Base-by-base conservation (phyloP, 371 early-diverging fungal genomes). In the Chytridiales sp. region DNA sequence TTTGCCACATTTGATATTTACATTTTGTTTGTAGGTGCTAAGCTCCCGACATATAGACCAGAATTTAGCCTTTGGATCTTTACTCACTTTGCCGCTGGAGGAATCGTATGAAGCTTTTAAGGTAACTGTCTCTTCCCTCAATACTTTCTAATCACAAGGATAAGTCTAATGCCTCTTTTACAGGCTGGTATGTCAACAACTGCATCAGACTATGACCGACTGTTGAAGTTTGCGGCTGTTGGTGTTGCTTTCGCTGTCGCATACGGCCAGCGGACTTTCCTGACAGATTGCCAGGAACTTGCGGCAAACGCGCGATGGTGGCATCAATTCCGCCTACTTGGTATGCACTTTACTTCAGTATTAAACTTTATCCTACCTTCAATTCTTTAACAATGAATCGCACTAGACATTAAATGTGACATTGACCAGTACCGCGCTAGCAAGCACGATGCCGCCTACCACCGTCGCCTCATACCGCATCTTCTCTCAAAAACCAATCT, bases 251-350 rank as follows among this genome's bases (percentile, higher is more conserved):
- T 62, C n/a, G 78, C 67, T 11, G 22, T 59, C 11, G 68, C 66
- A 3, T 82, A 79, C 78, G 62, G 62, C 34, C 81, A 81, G 55
- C 66, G 69, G 6, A 47, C 41, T 2, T 77, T 81, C 48, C 64
- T 62, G 41, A 58, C 70, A 15, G 48, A 59, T 35, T 81, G 82
- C 59, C 48, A 64, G 44, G 62, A 68, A 17, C 40, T 76, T 3
- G 67, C 68, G 22, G 60, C 47, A 19, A 68, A 81, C 46, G 73
- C 77, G n/a, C 40, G 61, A 36, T 81, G 82, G 82, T 79, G 69
- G 68, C 69, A 76, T 27, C 77, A 81, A 48, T 58, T 81, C 5
- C 34, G 62, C 48, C 50, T 75, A 5, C 52, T 80, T 2, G 69
- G 79, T 77, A 61, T 24, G 57, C 22, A 30, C 32, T 42, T 36